Evolutionary conservation across 192 early-diverging fungal species (phyloP), one percentile per base, ranked within the genome.

Genomic region (Backusella tuberculispora): DNA sequence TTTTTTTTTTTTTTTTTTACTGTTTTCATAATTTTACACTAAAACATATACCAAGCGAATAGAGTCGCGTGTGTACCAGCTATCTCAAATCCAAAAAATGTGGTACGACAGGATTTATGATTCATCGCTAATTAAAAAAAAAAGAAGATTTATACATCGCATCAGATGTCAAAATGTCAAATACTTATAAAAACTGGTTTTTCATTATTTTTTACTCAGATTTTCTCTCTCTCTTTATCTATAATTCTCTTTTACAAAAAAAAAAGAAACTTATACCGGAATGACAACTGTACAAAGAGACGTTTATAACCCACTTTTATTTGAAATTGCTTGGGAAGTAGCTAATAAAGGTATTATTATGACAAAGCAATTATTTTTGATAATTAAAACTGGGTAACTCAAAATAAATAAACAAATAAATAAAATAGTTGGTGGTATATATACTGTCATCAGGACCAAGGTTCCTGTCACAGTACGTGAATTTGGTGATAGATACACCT

Each of bases 401-500:
- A n/a, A n/a, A n/a, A n/a, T n/a, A n/a, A n/a, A n/a, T n/a, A n/a
- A 34, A 34, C 0, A 34, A 34, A 34, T 1, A 34, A 34, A 34
- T 1, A 34, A 34, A 34, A 17, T 72, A 95, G 97, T 98, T 42
- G 97, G 97, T 78, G 96, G 96, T 50, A 98, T 99, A 84, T 97
- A 99, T 87, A 99, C 96, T 4, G 96, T 99, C 26, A 94, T 99
- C 82, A 95, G 95, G 84, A 94, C 96, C 43, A 99, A 99, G 81
- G 96, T 93, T 0, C 97, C 97, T 8, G 95, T 99, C 14, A 99
- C 97, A 0, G 88, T 90, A 38, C 89, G 92, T 53, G 97, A 99
- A 77, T 99, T 95, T 85, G 96, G 95, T 73, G 91, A 96, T 75
- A 89, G 95, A 24, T 99, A 97, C 82, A 90, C 89, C 73, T 86